Conservation (phyloP, 176 grass and related monocot species). For the Thinopyrum elongatum region DNA sequence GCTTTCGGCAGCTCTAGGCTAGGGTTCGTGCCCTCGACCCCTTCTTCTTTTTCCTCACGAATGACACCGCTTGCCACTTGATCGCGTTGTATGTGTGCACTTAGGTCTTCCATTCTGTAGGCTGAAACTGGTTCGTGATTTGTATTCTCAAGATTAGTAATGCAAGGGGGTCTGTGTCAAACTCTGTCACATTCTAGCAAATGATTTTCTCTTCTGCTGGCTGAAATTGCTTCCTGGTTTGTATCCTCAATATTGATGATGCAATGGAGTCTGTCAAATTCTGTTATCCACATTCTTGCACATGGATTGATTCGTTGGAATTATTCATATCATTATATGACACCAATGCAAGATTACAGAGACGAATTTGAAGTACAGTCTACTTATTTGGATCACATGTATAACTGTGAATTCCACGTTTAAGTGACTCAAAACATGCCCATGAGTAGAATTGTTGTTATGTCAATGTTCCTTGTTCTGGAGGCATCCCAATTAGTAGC, state of each 20-base stretch:
- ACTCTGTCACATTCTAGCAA: no score
- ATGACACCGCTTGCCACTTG: background rate
- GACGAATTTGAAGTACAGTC: background rate
- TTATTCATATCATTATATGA: background rate
- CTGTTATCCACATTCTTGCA: background rate
- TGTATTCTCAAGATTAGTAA: background rate
- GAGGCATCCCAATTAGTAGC: background rate
- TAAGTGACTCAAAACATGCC: background rate
- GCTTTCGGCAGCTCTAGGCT: conserved; percentile 48
- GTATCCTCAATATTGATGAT: no score
- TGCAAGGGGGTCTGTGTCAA: background rate
- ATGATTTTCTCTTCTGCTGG: no score
- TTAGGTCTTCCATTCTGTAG: background rate
- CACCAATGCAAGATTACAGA: background rate
- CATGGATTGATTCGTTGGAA: no score
- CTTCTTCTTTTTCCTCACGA: background rate
- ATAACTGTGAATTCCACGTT: background rate
- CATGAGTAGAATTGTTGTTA: background rate
- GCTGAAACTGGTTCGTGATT: background rate
- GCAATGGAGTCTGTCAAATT: background rate
- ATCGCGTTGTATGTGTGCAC: background rate
- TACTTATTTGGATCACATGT: background rate
- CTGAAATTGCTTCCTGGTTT: no score
- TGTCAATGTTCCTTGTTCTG: background rate
- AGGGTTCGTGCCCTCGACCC: conserved; percentile 34